A percentile compares a stretch with the other conserved stretches of the same genome.
phyloP scores from a whole-genome alignment of 2,329 filamentous ascomycete species.

The Phaeosphaeriaceae sp. region DNA sequence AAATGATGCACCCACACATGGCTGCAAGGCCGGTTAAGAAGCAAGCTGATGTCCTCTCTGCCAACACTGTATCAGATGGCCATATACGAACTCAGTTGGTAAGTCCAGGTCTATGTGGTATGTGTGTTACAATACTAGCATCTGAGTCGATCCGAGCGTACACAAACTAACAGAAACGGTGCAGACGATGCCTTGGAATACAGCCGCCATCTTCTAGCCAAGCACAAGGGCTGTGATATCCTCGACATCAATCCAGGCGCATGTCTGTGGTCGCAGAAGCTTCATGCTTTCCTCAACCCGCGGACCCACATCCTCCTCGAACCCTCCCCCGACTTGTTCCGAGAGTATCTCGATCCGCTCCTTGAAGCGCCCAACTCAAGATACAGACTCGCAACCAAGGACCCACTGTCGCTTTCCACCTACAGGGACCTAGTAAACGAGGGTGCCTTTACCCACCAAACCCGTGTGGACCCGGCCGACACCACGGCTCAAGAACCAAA shows the following conservation, averaged over 20 bases:
- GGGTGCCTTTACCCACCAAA: slow-evolving; percentile 63
- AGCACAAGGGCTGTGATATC: slow-evolving; percentile 79
- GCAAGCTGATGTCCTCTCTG: neutral
- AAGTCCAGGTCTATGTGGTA: slow-evolving; percentile 55
- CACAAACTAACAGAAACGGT: slow-evolving; percentile 11
- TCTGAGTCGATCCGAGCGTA: neutral
- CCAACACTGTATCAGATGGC: neutral
- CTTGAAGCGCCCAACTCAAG: slow-evolving; percentile 48
- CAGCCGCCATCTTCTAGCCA: slow-evolving; percentile 70
- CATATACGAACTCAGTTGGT: slow-evolving; percentile 47
- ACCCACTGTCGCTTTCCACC: slow-evolving; percentile 31
- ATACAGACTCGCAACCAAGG: slow-evolving; percentile 54
- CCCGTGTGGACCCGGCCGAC: slow-evolving; percentile 45
- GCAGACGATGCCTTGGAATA: slow-evolving; percentile 73
- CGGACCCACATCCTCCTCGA: slow-evolving; percentile 81
- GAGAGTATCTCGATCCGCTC: slow-evolving; percentile 62
- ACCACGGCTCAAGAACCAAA: slow-evolving; percentile 63
- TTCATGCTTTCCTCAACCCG: slow-evolving; percentile 77
- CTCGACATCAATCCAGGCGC: slow-evolving; percentile 84
- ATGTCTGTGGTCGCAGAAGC: slow-evolving; percentile 77
- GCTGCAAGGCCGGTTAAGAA: slow-evolving; percentile 3
- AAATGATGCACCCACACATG: slow-evolving; percentile 13
- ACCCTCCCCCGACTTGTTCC: slow-evolving; percentile 56
- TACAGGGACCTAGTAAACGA: slow-evolving; percentile 62
- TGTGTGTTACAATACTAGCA: slow-evolving; percentile 12